Conservation (phyloP, 2,329 filamentous ascomycete genomes). For the Ceratocystis papillata region DNA sequence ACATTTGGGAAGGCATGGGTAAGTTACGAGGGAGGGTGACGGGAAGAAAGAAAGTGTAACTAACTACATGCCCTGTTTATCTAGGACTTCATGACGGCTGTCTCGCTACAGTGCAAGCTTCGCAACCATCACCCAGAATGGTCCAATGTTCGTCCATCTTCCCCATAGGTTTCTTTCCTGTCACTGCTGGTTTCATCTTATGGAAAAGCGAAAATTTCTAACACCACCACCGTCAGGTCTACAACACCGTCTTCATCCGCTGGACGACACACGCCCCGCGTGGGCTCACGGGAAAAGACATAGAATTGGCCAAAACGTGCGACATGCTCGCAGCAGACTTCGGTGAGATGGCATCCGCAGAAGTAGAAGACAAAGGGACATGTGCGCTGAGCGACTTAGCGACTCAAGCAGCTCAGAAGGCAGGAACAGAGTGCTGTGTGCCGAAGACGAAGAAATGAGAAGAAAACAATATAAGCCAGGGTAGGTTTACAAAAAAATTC, state of each 20-base stretch:
- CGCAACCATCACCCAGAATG: slow-evolving; percentile 66
- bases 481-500: slow-evolving; percentile 6
- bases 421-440: slow-evolving; percentile 43
- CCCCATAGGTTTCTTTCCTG: background rate
- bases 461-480: background rate
- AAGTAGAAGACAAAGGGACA: slow-evolving; percentile 29
- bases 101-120: slow-evolving; percentile 56
- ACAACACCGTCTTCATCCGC: slow-evolving; percentile 57
- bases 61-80: slow-evolving; percentile 32
- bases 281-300: slow-evolving; percentile 55
- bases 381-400: slow-evolving; percentile 37
- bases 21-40: slow-evolving; percentile 29
- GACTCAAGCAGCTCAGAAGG: slow-evolving; percentile 37
- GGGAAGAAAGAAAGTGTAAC: no score
- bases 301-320: slow-evolving; percentile 51
- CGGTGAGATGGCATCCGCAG: slow-evolving; percentile 36
- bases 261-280: slow-evolving; percentile 62
- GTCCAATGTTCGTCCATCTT: slow-evolving; percentile 49
- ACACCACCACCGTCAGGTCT: slow-evolving; percentile 40
- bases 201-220: background rate
- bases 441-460: slow-evolving; percentile 33
- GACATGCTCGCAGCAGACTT: slow-evolving; percentile 48
- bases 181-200: background rate
- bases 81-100: slow-evolving; percentile 59
- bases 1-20: slow-evolving; percentile 57